phyloP scores from a whole-genome alignment of 768 basidiomycete genomes.

The Sarcodon aspratus region DNA sequence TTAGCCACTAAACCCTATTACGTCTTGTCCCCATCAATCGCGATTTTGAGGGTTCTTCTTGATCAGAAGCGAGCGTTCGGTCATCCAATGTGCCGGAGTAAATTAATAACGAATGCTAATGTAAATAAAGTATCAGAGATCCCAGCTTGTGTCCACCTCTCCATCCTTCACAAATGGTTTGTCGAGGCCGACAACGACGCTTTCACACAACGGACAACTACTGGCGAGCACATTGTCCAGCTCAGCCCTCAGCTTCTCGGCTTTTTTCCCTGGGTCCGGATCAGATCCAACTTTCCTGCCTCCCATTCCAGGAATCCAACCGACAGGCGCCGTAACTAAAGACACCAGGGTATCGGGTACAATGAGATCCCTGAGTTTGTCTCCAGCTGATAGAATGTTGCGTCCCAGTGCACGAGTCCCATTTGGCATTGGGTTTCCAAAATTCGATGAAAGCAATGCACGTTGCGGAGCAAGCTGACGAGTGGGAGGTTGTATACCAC shows the following conservation, averaged over 20 bases:
- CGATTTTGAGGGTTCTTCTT: not conserved
- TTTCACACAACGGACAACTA: constrained; percentile 90
- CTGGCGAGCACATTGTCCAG: constrained; percentile 84
- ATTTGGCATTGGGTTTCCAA: constrained; percentile 41
- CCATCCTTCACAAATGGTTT: constrained; percentile 75
- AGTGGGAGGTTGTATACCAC: constrained; percentile 8
- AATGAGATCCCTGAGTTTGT: constrained; percentile 84
- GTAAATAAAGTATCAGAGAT: constrained; percentile 28
- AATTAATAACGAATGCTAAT: not conserved
- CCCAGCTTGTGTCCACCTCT: constrained; percentile 72
- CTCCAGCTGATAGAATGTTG: constrained; percentile 80
- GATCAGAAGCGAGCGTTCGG: not conserved
- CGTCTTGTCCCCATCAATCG: not conserved
- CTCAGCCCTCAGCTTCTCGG: constrained; percentile 69
- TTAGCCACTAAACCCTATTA: constrained; percentile 47
- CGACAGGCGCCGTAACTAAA: constrained; percentile 60
- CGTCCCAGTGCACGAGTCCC: constrained; percentile 60
- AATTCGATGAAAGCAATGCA: constrained; percentile 67
- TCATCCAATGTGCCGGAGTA: not conserved
- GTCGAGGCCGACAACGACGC: constrained; percentile 76
- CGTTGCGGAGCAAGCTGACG: constrained; percentile 45
- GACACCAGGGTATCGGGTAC: constrained; percentile 87
- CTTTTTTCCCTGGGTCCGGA: constrained; percentile 32
- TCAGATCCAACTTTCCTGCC: constrained; percentile 25
- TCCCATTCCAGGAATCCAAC: constrained; percentile 67